Conservation (phyloP, 371 early-diverging fungal species). For the Chytridium lagenaria region DNA sequence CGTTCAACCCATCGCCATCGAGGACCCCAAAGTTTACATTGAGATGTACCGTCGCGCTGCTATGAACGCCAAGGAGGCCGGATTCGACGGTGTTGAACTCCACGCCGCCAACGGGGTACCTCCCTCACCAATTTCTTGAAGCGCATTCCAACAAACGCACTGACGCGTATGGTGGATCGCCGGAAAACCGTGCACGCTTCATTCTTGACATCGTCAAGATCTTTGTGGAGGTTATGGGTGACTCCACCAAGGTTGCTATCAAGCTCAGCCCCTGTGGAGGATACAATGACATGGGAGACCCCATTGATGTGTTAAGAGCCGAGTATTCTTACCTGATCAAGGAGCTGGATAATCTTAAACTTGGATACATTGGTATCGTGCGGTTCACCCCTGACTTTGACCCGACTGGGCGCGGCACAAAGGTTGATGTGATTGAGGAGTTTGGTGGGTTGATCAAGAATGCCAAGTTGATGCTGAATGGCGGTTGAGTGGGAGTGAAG, state of each 20-base stretch:
- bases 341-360: conserved; percentile 21
- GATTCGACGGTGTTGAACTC: conserved; percentile 50
- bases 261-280: conserved; percentile 33
- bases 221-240: conserved; percentile 61
- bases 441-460: conserved; percentile 22
- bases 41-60: conserved; percentile 25
- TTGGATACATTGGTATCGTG: conserved; percentile 32
- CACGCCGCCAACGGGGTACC: conserved; percentile 44
- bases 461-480: conserved; percentile 11
- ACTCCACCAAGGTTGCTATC: conserved; percentile 31
- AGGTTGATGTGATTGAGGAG: conserved; percentile 22
- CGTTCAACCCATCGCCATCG: conserved; percentile 31
- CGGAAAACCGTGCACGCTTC: conserved; percentile 79
- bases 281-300: conserved; percentile 38
- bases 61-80: conserved; percentile 37
- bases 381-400: conserved; percentile 21
- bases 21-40: conserved; percentile 25
- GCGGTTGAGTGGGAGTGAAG: conserved; percentile 1
- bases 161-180: conserved; percentile 64
- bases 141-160: conserved; percentile 28
- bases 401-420: conserved; percentile 11
- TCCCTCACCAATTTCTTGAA: conserved; percentile 38
- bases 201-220: conserved; percentile 66
- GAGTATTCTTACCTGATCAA: conserved; percentile 31
- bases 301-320: conserved; percentile 6